Evolutionary conservation across 2,329 filamentous ascomycete species (phyloP), one percentile per base, ranked within the genome.

Genomic region (Fusarium sp.): DNA sequence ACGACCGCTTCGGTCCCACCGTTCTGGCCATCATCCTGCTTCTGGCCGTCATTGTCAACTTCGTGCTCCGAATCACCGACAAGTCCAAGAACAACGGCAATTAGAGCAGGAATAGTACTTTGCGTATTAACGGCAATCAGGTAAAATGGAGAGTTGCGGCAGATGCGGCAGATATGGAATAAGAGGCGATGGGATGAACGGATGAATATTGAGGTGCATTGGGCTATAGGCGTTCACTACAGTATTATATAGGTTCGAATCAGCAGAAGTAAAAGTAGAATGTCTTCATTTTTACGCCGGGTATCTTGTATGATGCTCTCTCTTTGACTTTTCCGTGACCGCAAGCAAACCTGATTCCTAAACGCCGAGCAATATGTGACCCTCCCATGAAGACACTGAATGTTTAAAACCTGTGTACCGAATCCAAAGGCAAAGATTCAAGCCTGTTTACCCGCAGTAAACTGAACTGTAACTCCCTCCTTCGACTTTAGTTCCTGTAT

Each of bases 1-100:
- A 99, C 79, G 96, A 99, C 84, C 89, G 94, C 42, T 94, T 97
- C 76, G 96, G 96, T 9, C 96, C 96, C 7, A 98, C 94, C 1
- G 88, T 98, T 52, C 81, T 99, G 80, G 93, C 95, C 49, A 87
- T 98, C 74, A 92, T 95, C 55, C 83, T 99, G 71, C 83, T 98
- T 75, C 86, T 93, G 47, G 96, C 95, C 15, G 93, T 99, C n/a
- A 85, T 98, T 55, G 93, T 98, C 76, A 99, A 99, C 84, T 98
- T 99, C 79, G 91, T 97, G 38, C 83, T 99, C 77, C 88, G 94
- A 70, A 90, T 94, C 58, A 80, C 74, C 65, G 80, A 81, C 40
- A 76, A 78, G 61, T 78, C 79, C 43, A 80, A 81, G 75, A 81
- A 81, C 76, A 75, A 81, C 43, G 28, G 52, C 46, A 57, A 60